These are phyloP conservation scores for Saccharomycopsis oosterbeekiorum DNA, from an alignment of 805 yeast species.

Conservation along the genomic window DNA sequence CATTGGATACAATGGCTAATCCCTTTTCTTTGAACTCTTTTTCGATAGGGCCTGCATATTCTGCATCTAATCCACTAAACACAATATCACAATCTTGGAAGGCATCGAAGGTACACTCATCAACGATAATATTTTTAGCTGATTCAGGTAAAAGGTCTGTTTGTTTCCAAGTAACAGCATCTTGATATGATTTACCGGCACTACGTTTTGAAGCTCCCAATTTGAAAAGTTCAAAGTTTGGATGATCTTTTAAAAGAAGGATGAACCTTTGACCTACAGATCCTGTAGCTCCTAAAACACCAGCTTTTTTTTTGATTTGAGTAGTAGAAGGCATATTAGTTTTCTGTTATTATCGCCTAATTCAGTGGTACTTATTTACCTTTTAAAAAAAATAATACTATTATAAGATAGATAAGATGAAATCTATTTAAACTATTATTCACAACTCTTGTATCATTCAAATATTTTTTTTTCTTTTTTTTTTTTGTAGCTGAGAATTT, in stretches of 20 bases:
- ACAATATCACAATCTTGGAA: conserved; percentile 90
- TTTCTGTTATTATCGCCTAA: neutral
- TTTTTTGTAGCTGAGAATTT: no score
- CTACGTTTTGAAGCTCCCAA: conserved; percentile 92
- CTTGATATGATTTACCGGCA: conserved; percentile 79
- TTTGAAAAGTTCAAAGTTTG: conserved; percentile 74
- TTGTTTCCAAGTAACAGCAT: conserved; percentile 93
- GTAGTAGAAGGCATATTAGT: neutral
- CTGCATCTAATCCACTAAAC: conserved; percentile 90
- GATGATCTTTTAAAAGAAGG: conserved; percentile 72
- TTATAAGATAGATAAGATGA: no score
- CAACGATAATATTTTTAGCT: conserved; percentile 54
- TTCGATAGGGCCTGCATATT: conserved; percentile 88
- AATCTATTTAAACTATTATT: no score
- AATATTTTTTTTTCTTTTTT: no score
- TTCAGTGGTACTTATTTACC: no score
- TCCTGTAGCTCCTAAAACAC: conserved; percentile 97
- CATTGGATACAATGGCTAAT: conserved; percentile 80
- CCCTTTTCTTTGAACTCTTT: conserved; percentile 75
- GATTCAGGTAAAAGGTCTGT: conserved; percentile 66
- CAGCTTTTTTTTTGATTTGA: conserved; percentile 36
- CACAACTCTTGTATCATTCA: no score
- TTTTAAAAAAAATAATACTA: no score
- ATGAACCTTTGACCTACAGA: conserved; percentile 96
- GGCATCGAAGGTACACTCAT: conserved; percentile 65